Evolutionary conservation across 2,329 filamentous ascomycete genomes (phyloP).

Genomic region (Ophiocordyceps camponoti-leonardi): DNA sequence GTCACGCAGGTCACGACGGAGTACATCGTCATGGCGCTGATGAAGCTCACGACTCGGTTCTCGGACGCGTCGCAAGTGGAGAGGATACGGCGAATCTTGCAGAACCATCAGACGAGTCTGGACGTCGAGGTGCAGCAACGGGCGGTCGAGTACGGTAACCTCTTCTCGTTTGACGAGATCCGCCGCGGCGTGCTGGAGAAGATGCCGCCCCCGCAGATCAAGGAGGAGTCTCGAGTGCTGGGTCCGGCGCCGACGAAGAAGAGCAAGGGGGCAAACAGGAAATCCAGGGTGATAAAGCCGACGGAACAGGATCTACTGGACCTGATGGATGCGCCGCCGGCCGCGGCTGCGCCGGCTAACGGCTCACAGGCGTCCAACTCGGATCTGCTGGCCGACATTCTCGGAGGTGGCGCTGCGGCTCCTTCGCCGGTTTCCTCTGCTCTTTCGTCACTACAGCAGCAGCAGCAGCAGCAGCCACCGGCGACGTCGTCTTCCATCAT

Average conservation of each 20-base stretch:
- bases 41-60: slow-evolving; percentile 86
- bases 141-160: slow-evolving; percentile 84
- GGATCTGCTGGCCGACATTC: slow-evolving; percentile 80
- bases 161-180: slow-evolving; percentile 83
- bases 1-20: slow-evolving; percentile 81
- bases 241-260: slow-evolving; percentile 56
- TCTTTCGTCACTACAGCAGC: slow-evolving; percentile 16
- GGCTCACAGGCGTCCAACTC: slow-evolving; percentile 51
- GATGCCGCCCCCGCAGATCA: slow-evolving; percentile 95
- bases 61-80: slow-evolving; percentile 74
- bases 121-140: slow-evolving; percentile 94
- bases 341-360: slow-evolving; percentile 25
- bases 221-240: slow-evolving; percentile 81
- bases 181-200: slow-evolving; percentile 83
- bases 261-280: slow-evolving; percentile 53
- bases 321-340: slow-evolving; percentile 62
- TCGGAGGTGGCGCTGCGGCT: slow-evolving; percentile 47
- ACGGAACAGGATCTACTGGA: slow-evolving; percentile 87
- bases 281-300: slow-evolving; percentile 61
- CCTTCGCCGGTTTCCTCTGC: slow-evolving; percentile 23
- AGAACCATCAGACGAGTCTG: slow-evolving; percentile 65
- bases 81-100: slow-evolving; percentile 62
- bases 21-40: slow-evolving; percentile 87
- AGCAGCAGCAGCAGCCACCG: slow-evolving; percentile 8
- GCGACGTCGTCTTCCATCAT: slow-evolving; percentile 60